phyloP scores from a whole-genome alignment of 2,329 filamentous ascomycete species.

The Ophiosphaerella narmari region DNA sequence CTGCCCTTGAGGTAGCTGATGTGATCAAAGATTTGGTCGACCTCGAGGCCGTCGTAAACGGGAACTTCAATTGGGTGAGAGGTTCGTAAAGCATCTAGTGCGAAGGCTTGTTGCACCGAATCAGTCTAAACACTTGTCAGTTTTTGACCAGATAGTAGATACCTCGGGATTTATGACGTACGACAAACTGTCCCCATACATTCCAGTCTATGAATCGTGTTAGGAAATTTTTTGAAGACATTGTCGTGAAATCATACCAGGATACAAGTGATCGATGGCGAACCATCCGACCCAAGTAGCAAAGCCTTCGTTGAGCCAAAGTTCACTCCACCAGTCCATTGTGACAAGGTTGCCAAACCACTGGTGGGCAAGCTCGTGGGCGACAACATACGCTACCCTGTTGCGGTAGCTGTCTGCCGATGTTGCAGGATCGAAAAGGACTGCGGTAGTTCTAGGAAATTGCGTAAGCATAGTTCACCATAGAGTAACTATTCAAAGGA shows the following conservation, averaged over 20 bases:
- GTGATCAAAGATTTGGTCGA: conserved; percentile 96
- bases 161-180: conserved; percentile 63
- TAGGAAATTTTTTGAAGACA: not conserved
- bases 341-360: conserved; percentile 96
- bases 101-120: conserved; percentile 88
- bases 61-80: conserved; percentile 97
- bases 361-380: conserved; percentile 95
- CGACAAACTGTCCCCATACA: conserved; percentile 95
- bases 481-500: not conserved
- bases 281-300: conserved; percentile 98
- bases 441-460: conserved; percentile 70
- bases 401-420: conserved; percentile 92
- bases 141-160: conserved; percentile 41
- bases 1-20: conserved; percentile 98
- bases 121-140: conserved; percentile 68
- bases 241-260: conserved; percentile 53
- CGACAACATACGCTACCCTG: conserved; percentile 92
- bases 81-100: conserved; percentile 84
- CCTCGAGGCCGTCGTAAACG: conserved; percentile 89
- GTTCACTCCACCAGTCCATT: conserved; percentile 95
- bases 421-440: conserved; percentile 92
- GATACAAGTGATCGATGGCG: conserved; percentile 87
- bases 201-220: conserved; percentile 73
- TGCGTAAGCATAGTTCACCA: conserved; percentile 6
- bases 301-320: conserved; percentile 93